Evolutionary conservation across 75 land plant species (phyloP).

Genomic region (Larix kaempferi): DNA sequence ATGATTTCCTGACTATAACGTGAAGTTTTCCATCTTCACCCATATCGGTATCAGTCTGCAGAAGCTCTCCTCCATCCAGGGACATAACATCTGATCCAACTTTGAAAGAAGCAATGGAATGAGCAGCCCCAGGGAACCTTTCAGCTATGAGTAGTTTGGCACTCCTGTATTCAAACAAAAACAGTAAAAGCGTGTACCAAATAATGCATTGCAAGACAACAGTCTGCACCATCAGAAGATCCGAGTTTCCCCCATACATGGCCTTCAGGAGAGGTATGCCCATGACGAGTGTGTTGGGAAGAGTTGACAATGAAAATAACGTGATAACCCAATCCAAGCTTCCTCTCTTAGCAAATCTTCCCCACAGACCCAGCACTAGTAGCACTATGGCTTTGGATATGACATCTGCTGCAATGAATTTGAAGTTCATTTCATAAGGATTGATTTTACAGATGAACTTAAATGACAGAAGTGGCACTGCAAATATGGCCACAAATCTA

Average conservation of each 20-base stretch:
- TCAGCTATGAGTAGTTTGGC: slow-evolving; percentile 53
- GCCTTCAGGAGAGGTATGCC: slow-evolving; percentile 76
- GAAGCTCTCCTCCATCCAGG: slow-evolving; percentile 54
- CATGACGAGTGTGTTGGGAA: slow-evolving; percentile 88
- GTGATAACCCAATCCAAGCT: slow-evolving; percentile 84
- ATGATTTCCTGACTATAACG: slow-evolving; percentile 51
- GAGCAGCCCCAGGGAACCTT: slow-evolving; percentile 58
- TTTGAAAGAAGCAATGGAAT: slow-evolving; percentile 47
- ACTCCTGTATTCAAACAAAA: slow-evolving; percentile 71
- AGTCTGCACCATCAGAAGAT: slow-evolving; percentile 64
- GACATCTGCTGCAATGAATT: slow-evolving; percentile 70
- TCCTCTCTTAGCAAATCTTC: slow-evolving; percentile 18
- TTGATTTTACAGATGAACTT: slow-evolving; percentile 72
- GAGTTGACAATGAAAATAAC: slow-evolving; percentile 59
- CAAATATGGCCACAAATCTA: slow-evolving; percentile 74
- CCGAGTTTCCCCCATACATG: slow-evolving; percentile 67
- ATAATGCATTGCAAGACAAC: slow-evolving; percentile 80
- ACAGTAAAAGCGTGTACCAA: slow-evolving; percentile 76
- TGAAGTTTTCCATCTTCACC: slow-evolving; percentile 42
- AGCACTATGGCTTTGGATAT: slow-evolving; percentile 52
- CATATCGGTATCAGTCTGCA: slow-evolving; percentile 40
- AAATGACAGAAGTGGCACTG: slow-evolving; percentile 87
- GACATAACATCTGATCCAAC: slow-evolving; percentile 62
- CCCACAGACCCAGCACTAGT: slow-evolving; percentile 40
- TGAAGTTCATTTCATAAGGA: slow-evolving; percentile 72